Evolutionary conservation across 1,284 basidiomycete species (phyloP).

Genomic region (Puccinia novopanici): DNA sequence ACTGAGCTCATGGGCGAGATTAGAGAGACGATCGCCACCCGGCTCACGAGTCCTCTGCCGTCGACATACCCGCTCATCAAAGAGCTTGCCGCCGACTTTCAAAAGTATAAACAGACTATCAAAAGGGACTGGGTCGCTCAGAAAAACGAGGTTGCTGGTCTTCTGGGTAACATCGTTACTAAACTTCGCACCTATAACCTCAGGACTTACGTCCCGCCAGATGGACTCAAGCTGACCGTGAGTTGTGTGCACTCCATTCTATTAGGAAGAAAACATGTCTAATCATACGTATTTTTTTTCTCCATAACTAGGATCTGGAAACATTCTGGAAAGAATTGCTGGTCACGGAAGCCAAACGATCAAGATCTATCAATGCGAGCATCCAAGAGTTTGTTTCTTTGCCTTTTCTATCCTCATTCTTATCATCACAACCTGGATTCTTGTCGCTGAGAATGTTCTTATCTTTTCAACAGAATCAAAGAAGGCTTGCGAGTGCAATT

Average conservation of each 20-base stretch:
- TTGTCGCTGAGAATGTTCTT: neutral
- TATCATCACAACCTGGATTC: neutral
- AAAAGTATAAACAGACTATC: conserved; percentile 77
- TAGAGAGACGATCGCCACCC: conserved; percentile 54
- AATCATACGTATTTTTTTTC: neutral
- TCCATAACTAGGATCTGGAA: conserved; percentile 69
- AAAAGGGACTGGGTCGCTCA: conserved; percentile 88
- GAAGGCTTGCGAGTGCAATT: conserved; percentile 80
- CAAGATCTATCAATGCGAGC: conserved; percentile 82
- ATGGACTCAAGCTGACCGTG: conserved; percentile 69
- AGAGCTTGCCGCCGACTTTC: conserved; percentile 72
- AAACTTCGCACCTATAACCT: conserved; percentile 89
- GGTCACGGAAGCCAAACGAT: conserved; percentile 73
- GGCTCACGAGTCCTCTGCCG: conserved; percentile 65
- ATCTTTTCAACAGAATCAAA: conserved; percentile 71
- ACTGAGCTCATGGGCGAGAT: conserved; percentile 53
- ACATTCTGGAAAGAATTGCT: conserved; percentile 74
- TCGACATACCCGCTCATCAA: conserved; percentile 81
- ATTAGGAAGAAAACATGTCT: neutral
- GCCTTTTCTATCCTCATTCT: neutral
- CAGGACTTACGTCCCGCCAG: conserved; percentile 76
- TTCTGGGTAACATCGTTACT: conserved; percentile 91
- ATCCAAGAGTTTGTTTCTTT: conserved; percentile 74
- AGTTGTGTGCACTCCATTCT: conserved; percentile 54
- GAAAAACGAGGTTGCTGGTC: conserved; percentile 80